phyloP scores from a whole-genome alignment of 2,329 filamentous ascomycete genomes.

The Elsinoe arachidis region DNA sequence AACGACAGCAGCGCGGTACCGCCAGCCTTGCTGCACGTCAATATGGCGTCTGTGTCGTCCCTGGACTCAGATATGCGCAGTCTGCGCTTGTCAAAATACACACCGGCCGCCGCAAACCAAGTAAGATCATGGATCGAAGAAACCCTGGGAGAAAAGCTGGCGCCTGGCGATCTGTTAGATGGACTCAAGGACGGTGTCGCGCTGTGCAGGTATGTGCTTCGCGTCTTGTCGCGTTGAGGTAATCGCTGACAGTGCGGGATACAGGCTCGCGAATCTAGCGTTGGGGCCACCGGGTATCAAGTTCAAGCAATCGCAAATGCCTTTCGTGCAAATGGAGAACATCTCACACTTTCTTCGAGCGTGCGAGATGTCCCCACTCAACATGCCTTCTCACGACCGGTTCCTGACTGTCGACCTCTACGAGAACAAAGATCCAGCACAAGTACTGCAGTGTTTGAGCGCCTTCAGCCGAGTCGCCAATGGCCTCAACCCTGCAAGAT shows the following conservation, averaged over 20 bases:
- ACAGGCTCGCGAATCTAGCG: constrained; percentile 72
- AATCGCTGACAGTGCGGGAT: neutral
- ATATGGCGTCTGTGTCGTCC: constrained; percentile 81
- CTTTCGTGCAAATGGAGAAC: constrained; percentile 99
- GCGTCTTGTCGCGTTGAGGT: neutral
- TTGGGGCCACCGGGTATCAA: constrained; percentile 69
- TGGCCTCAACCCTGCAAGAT: constrained; percentile 60
- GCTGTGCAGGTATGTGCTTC: constrained; percentile 68
- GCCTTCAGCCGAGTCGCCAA: constrained; percentile 87
- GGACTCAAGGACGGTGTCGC: constrained; percentile 82
- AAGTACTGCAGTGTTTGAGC: constrained; percentile 85
- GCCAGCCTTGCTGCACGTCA: neutral
- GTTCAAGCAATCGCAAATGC: constrained; percentile 89
- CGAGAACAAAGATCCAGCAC: constrained; percentile 89
- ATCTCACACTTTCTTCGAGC: constrained; percentile 91
- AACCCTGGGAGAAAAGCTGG: constrained; percentile 63
- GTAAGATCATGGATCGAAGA: constrained; percentile 78
- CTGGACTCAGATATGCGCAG: constrained; percentile 93
- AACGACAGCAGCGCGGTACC: neutral
- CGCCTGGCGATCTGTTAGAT: constrained; percentile 70
- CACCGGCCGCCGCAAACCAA: constrained; percentile 80
- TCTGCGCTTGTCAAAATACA: constrained; percentile 87
- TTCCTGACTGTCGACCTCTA: constrained; percentile 96
- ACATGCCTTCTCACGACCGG: constrained; percentile 83
- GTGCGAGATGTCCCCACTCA: constrained; percentile 75